Percentiles rank a stretch among this genome's conserved stretches.
phyloP scores from a whole-genome alignment of 2,329 filamentous ascomycete species.

The Stromatinia cepivora region DNA sequence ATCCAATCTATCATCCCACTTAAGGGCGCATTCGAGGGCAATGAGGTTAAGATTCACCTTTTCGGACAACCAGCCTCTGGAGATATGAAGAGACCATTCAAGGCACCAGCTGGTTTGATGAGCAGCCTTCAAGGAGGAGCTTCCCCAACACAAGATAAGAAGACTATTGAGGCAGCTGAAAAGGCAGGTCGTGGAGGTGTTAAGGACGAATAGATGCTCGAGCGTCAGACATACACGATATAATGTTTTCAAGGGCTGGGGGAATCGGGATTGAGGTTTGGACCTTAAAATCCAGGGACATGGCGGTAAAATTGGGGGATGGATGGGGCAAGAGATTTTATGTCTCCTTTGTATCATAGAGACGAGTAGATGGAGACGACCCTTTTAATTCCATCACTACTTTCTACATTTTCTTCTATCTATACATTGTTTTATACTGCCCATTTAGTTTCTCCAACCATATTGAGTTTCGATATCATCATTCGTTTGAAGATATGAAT shows the following conservation, averaged over 20 bases:
- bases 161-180: constrained; percentile 78
- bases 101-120: constrained; percentile 81
- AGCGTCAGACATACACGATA: constrained; percentile 1
- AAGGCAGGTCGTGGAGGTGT: constrained; percentile 69
- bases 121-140: constrained; percentile 67
- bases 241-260: constrained; percentile 8
- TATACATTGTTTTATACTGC: neutral
- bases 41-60: constrained; percentile 93
- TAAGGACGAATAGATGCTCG: constrained; percentile 62
- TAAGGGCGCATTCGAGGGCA: constrained; percentile 93
- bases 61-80: constrained; percentile 83
- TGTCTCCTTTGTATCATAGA: constrained; percentile 24
- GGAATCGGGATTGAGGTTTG: neutral
- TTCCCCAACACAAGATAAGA: constrained; percentile 85
- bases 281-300: neutral
- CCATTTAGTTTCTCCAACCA: neutral
- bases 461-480: neutral
- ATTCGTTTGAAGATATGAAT: neutral
- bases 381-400: constrained; percentile 6
- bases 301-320: constrained; percentile 8
- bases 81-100: constrained; percentile 95
- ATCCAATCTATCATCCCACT: constrained; percentile 98
- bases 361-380: constrained; percentile 7
- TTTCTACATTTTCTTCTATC: neutral
- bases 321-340: constrained; percentile 4